phyloP scores from a whole-genome alignment of 371 early-diverging fungal genomes.

The Entomophthora muscae region DNA sequence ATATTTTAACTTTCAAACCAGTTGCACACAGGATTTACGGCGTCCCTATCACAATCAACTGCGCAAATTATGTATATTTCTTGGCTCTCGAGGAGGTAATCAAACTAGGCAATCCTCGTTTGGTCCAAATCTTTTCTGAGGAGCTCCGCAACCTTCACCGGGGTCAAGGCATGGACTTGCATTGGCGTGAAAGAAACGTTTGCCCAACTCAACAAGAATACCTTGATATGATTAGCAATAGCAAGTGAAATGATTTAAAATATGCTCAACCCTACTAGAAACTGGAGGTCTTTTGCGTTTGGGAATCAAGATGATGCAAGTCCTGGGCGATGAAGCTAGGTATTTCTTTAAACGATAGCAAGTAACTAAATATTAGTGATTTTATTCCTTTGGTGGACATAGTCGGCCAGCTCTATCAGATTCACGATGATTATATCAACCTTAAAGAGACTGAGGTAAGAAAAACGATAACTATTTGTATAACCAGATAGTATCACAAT shows the following conservation, averaged over 20 bases:
- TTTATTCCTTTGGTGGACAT: constrained; percentile 64
- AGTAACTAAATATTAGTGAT: constrained; percentile 22
- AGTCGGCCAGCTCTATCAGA: constrained; percentile 85
- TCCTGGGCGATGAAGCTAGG: constrained; percentile 22
- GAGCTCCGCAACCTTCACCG: constrained; percentile 79
- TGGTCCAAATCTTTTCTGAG: constrained; percentile 69
- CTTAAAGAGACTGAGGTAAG: constrained; percentile 56
- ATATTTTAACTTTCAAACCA: too few relatives aligned
- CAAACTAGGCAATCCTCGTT: constrained; percentile 39
- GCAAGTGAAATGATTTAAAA: constrained; percentile 22
- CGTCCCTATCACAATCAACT: constrained; percentile 76
- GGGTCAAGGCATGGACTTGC: constrained; percentile 87
- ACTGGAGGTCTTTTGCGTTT: constrained; percentile 89
- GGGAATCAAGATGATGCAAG: constrained; percentile 82
- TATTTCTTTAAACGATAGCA: background rate
- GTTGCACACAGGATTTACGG: constrained; percentile 93
- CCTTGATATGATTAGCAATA: constrained; percentile 78
- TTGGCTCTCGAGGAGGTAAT: constrained; percentile 62
- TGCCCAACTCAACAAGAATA: constrained; percentile 82
- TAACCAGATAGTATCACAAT: constrained; percentile 42
- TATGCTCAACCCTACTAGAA: constrained; percentile 25
- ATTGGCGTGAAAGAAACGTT: constrained; percentile 70
- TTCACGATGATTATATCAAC: constrained; percentile 93
- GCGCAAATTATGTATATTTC: constrained; percentile 90
- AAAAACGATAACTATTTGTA: background rate